Base-by-base conservation (phyloP, 2,329 filamentous ascomycete species). In the Aspergillus awamori region DNA sequence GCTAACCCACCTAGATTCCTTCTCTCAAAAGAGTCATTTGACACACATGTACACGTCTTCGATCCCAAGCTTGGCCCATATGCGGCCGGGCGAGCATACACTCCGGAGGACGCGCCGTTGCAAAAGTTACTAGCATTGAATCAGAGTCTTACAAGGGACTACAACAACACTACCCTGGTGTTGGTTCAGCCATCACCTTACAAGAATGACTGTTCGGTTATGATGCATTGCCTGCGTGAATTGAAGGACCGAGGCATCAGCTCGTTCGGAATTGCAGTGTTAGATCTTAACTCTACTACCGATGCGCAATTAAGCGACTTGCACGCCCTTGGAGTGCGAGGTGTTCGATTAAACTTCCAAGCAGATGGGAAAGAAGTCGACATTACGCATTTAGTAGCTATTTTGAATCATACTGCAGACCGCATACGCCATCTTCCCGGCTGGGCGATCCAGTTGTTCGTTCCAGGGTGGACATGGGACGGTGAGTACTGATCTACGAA, bases 401-500 rank as follows among this genome's bases (percentile, higher is more conserved):
- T 28, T 4, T 5, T 57, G 10, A 8, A 26, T 2, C 33, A n/a
- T 17, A 38, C 38, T n/a, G 57, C 48, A 6, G 57, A 41, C 5
- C 48, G 57, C 10, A 58, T 53, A 15, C 33, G 26, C 13, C 11
- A 36, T 20, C 43, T 58, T 10, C 48, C 36, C 10, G 48, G 47
- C 20, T 58, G 57, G 57, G 51, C 43, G 48, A 58, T 58, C 6
- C 57, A 53, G 38, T n/a, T 58, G 45, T 58, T 53, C 22, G 48
- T 58, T 39, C 47, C 57, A 17, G 57, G 47, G 8, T 36, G 20
- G 15, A 48, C 48, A 30, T 58, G 57, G 47, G 48, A 53, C 24
- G 8, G 57, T 58, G 20, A 30, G 55, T 49, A 11, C 6, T n/a
- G 5, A 39, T n/a, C n/a, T 7, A 8, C 6, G 20, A 20, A 43